Base-by-base conservation (phyloP, 192 early-diverging fungal genomes). In the Dimargaris cristalligena region DNA sequence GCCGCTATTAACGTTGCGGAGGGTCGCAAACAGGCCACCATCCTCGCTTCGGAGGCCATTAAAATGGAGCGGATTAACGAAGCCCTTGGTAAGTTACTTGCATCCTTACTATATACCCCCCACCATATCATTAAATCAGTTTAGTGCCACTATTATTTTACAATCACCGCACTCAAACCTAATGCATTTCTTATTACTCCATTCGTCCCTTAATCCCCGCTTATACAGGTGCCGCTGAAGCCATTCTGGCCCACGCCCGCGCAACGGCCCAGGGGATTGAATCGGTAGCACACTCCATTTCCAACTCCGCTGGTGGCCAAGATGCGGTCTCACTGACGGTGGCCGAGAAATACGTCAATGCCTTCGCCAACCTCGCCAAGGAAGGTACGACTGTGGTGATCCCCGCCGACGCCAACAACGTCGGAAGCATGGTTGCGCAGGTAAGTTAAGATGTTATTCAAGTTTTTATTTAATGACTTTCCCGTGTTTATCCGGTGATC, bases 1-100 rank as follows among this genome's bases (percentile, higher is more conserved):
- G 83, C 91, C 48, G 88, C 90, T 3, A 97, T 97, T 67, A 97
- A 97, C 62, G 90, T 97, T 11, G 92, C 94, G 26, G 94, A 97
- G 74, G 94, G 94, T 60, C 71, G 71, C 18, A 95, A 95, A 67
- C 89, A 91, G 65, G 77, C 90, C 3, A 80, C 84, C 34, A 94
- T 97, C 54, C 72, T 97, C 44, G 90, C 91, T 22, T 95, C 92
- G 31, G 94, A 97, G 71, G 94, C 91, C n/a, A 84, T 83, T 44
- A 89, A 83, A 67, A 67, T 78, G 22, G 82, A 88, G 58, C 89
- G 89, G 73, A 88, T 97, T 63, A 97, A 97, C 68, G 76, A 81
- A 56, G 92, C 94, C 22, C 66, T 81, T 55, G 88, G 85, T 74
- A 59, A 65, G 62, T 33, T 32, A 11, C n/a, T n/a, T n/a, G n/a